Evolutionary conservation across 148 eudicot species (phyloP).

Genomic region (Rhododendron vialii): DNA sequence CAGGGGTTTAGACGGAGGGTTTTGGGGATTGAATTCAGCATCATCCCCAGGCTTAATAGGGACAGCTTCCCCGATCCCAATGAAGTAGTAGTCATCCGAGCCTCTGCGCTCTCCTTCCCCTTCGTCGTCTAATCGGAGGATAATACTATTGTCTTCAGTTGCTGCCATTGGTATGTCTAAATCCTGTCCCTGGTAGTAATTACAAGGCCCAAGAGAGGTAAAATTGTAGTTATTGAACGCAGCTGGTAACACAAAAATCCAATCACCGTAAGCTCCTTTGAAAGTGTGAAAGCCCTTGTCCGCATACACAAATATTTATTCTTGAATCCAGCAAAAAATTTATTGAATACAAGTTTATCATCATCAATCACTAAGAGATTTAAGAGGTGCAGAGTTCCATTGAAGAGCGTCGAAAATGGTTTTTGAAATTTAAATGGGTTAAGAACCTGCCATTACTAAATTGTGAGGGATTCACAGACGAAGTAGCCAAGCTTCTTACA

Average conservation of each 20-base stretch:
- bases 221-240: not conserved
- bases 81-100: constrained; percentile 54
- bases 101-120: constrained; percentile 55
- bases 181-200: not conserved
- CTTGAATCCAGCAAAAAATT: not conserved
- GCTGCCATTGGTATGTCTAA: not conserved
- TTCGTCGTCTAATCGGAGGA: constrained; percentile 34
- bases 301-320: not conserved
- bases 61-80: constrained; percentile 50
- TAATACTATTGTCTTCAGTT: not conserved
- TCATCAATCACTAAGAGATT: not conserved
- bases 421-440: not conserved
- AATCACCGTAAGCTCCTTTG: not conserved
- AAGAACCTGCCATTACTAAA: not conserved
- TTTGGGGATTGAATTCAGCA: constrained; percentile 32
- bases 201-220: not conserved
- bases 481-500: not conserved
- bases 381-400: not conserved
- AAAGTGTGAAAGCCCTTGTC: not conserved
- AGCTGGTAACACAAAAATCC: not conserved
- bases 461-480: not conserved
- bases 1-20: constrained; percentile 53
- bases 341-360: not conserved
- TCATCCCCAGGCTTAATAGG: constrained; percentile 32
- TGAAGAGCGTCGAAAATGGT: not conserved